A percentile compares a stretch with the other conserved stretches of the same genome.
Conservation (phyloP, 2,329 filamentous ascomycete species). For the Grosmannia clavigera region DNA sequence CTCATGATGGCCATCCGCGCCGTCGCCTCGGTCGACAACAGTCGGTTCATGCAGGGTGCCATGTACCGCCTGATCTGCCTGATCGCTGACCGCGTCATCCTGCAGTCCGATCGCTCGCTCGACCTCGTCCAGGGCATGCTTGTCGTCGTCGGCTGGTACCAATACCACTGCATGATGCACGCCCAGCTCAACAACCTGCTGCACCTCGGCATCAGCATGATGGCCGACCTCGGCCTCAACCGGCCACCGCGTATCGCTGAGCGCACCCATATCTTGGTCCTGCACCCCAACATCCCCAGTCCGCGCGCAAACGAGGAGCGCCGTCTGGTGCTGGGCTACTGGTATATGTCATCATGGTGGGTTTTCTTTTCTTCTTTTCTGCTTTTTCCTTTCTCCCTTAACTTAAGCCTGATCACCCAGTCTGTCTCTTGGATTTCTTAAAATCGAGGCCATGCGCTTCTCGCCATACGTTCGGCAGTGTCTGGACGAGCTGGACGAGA, state of each 20-base stretch:
- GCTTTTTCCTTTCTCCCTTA: background rate
- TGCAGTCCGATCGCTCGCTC: slow-evolving; percentile 35
- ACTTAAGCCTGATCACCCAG: slow-evolving; percentile 14
- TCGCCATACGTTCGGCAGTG: slow-evolving; percentile 40
- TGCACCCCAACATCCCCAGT: slow-evolving; percentile 24
- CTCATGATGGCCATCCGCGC: slow-evolving; percentile 37
- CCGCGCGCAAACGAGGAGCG: slow-evolving; percentile 37
- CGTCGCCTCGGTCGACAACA: slow-evolving; percentile 34
- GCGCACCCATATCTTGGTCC: slow-evolving; percentile 28
- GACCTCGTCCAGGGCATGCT: slow-evolving; percentile 37
- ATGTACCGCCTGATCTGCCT: slow-evolving; percentile 34
- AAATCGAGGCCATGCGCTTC: slow-evolving; percentile 36
- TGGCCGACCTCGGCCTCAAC: slow-evolving; percentile 34
- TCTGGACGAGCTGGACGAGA: slow-evolving; percentile 29
- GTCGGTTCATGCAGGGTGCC: slow-evolving; percentile 35
- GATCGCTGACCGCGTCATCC: slow-evolving; percentile 34
- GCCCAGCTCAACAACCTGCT: slow-evolving; percentile 39
- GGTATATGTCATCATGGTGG: slow-evolving; percentile 41
- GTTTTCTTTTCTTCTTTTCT: background rate
- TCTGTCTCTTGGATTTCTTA: slow-evolving; percentile 28
- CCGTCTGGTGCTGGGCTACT: slow-evolving; percentile 38
- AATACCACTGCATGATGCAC: slow-evolving; percentile 42
- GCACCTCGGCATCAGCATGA: slow-evolving; percentile 32
- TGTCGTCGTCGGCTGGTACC: slow-evolving; percentile 37
- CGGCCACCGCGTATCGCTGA: slow-evolving; percentile 27